Evolutionary conservation across 108 stramenopile genomes (phyloP).

Genomic region (Conticribra weissflogii): DNA sequence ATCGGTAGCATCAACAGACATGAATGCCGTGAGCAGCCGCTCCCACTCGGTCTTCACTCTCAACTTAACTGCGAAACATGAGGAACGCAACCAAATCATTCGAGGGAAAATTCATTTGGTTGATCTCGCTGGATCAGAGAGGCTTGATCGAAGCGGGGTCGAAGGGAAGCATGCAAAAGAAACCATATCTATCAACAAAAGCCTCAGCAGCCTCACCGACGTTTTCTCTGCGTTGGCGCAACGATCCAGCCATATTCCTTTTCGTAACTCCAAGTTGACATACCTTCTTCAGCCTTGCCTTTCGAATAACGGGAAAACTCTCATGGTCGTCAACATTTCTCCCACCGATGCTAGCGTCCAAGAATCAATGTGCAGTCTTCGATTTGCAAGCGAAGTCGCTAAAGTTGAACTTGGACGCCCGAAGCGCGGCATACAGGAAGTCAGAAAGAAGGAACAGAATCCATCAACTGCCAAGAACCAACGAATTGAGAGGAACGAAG

Average conservation of each 20-base stretch:
- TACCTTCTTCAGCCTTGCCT: slow-evolving; percentile 79
- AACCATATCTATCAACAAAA: slow-evolving; percentile 77
- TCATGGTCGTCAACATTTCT: slow-evolving; percentile 84
- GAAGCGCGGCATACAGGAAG: slow-evolving; percentile 13
- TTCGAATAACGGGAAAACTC: slow-evolving; percentile 80
- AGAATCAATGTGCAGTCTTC: slow-evolving; percentile 76
- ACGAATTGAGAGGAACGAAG: no score
- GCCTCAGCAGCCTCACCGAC: slow-evolving; percentile 72
- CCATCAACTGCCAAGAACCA: no score
- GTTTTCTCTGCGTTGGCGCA: slow-evolving; percentile 56
- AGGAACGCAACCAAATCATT: slow-evolving; percentile 37
- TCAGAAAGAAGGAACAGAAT: no score
- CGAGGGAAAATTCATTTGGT: slow-evolving; percentile 71
- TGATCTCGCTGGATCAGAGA: slow-evolving; percentile 82
- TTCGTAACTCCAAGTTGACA: slow-evolving; percentile 86
- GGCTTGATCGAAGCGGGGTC: slow-evolving; percentile 60
- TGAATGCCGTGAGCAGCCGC: slow-evolving; percentile 76
- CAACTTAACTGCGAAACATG: slow-evolving; percentile 55
- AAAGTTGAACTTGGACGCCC: slow-evolving; percentile 49
- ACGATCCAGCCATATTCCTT: slow-evolving; percentile 54
- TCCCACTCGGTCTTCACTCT: slow-evolving; percentile 84
- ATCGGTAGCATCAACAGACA: slow-evolving; percentile 62
- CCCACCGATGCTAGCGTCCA: slow-evolving; percentile 57
- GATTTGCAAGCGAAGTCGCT: slow-evolving; percentile 63
- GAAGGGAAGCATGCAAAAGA: slow-evolving; percentile 58